These are phyloP conservation scores for Trichoderma semiorbis DNA, from an alignment of 2,329 filamentous ascomycete species.

Conservation along the genomic window DNA sequence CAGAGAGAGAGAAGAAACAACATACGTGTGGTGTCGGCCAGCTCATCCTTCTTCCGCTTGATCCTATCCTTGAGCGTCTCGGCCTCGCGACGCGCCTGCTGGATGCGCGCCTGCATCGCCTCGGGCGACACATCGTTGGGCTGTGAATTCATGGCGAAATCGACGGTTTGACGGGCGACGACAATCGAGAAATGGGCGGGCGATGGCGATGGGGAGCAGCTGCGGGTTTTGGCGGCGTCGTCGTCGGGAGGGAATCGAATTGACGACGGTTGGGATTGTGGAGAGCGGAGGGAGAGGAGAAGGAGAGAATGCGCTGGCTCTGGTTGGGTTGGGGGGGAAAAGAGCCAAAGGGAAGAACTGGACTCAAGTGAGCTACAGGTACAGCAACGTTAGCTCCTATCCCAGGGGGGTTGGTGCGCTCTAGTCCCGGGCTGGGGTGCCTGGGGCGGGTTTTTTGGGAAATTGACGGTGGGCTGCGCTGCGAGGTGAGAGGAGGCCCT, in stretches of 20 bases:
- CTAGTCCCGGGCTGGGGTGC: constrained; percentile 15
- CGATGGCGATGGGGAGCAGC: constrained; percentile 10
- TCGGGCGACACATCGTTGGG: constrained; percentile 64
- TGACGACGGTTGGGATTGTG: constrained; percentile 29
- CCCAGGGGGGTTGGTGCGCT: constrained; percentile 24
- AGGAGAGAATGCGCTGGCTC: constrained; percentile 21
- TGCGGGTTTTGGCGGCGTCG: constrained; percentile 17
- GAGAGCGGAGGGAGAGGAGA: constrained; percentile 33
- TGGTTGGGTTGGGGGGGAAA: constrained; percentile 8
- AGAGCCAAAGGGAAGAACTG: not conserved
- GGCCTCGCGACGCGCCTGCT: constrained; percentile 91
- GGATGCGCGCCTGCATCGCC: constrained; percentile 89
- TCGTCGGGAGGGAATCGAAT: constrained; percentile 28
- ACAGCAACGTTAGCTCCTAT: constrained; percentile 9
- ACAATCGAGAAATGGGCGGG: constrained; percentile 19
- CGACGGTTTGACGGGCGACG: constrained; percentile 17
- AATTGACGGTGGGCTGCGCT: constrained; percentile 11
- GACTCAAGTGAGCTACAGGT: constrained; percentile 28
- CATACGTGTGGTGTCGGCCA: constrained; percentile 96
- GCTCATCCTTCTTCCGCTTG: constrained; percentile 99
- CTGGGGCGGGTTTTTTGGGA: constrained; percentile 10
- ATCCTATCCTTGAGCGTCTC: constrained; percentile 97
- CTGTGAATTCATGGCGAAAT: constrained; percentile 52
- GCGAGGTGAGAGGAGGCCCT: not conserved
- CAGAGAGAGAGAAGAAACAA: constrained; percentile 24